A percentile compares a stretch with the other conserved stretches of the same genome.
These are phyloP conservation scores for Uronychia setigera DNA, from an alignment of 73 alveolate genomes.

Conservation along the genomic window DNA sequence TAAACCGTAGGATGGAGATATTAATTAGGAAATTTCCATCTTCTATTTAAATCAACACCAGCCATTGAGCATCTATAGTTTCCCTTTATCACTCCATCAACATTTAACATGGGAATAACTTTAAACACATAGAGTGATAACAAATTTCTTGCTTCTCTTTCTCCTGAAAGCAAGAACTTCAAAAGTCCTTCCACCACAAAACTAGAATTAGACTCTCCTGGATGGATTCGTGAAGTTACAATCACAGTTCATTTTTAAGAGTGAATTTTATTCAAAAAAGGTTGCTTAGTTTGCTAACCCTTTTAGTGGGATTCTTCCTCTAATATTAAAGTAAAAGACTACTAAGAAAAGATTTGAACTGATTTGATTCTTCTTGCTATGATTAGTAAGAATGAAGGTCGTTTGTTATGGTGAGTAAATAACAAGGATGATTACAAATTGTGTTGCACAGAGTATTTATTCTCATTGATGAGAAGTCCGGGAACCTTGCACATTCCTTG, in stretches of 20 bases:
- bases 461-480: not conserved
- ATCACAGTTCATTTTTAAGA: too few relatives aligned
- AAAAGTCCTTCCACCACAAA: constrained; percentile 86
- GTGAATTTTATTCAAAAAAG: too few relatives aligned
- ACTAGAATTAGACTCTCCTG: constrained; percentile 92
- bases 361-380: not conserved
- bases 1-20: constrained; percentile 87
- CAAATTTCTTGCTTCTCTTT: constrained; percentile 75
- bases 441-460: not conserved
- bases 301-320: too few relatives aligned
- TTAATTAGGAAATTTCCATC: constrained; percentile 90
- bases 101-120: constrained; percentile 90
- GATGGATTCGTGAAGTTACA: constrained; percentile 85
- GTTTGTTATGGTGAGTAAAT: not conserved
- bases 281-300: too few relatives aligned
- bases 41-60: constrained; percentile 95
- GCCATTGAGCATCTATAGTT: constrained; percentile 82
- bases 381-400: not conserved
- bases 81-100: constrained; percentile 93
- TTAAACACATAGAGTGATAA: constrained; percentile 82
- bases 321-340: too few relatives aligned
- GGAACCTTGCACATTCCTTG: not conserved
- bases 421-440: not conserved
- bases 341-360: too few relatives aligned
- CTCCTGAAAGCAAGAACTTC: constrained; percentile 76